Evolutionary conservation across 148 eudicot species (phyloP), one percentile per base, ranked within the genome.

Genomic region (Bassia scoparia): DNA sequence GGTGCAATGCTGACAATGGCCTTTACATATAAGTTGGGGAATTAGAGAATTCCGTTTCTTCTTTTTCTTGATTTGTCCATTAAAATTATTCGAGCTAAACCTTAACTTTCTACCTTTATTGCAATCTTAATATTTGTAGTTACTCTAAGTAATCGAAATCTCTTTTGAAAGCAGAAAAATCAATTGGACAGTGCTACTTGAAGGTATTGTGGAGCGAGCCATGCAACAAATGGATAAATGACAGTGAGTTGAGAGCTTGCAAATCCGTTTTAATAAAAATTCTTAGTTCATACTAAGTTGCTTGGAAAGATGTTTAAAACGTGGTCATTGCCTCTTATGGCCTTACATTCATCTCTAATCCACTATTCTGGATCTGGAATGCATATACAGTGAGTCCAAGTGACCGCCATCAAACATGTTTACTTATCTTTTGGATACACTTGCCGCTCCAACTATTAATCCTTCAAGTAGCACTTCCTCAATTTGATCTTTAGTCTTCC

Each of bases 181-280:
- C 69, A 79, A 59, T 61, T 87, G 80, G 79, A 81, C n/a, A 61
- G 30, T 66, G 5, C 76, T 88, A 62, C 63, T 90, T 23, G 84
- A 84, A 76, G 88, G 85, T 38, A 80, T 88, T 70, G 80, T 81
- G 48, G 85, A 85, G 66, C 87, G 85, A 76, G 74, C 82, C n/a
- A 44, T 68, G 76, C 68, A 78, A 70, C 49, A 82, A 81, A 66
- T 85, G 78, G 80, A 77, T 86, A 69, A 72, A 55, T 75, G 90
- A 87, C 71, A 69, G 72, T 72, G 90, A 82, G 60, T 81, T 64
- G 78, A 81, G 33, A 86, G 82, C 85, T 70, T 90, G 84, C 86
- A 83, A n/a, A 75, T 88, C 92, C 67, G 68, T 90, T 59, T 70
- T 90, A 44, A 58, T 81, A 73, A 90, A 88, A 84, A 76, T 87